phyloP scores from a whole-genome alignment of 257 asterid species.

The Verbascum thapsus region DNA sequence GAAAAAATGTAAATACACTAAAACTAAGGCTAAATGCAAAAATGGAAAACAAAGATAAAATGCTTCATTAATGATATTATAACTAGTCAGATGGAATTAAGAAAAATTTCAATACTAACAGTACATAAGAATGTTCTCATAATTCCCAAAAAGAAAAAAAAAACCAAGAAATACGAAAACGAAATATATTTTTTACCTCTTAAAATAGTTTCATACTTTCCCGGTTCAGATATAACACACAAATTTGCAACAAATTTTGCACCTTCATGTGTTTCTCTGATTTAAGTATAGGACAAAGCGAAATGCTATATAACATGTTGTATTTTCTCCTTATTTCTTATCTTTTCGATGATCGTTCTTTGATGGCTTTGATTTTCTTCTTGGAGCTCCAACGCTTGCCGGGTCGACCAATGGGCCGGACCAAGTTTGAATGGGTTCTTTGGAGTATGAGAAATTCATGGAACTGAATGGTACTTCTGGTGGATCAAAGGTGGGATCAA shows the following conservation, averaged over 20 bases:
- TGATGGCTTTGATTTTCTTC: slow-evolving; percentile 56
- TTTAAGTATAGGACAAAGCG: slow-evolving; percentile 1
- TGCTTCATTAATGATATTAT: slow-evolving; percentile 1
- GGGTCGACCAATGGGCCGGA: slow-evolving; percentile 80
- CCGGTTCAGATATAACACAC: slow-evolving; percentile 34
- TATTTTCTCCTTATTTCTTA: slow-evolving; percentile 48
- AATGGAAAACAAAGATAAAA: not conserved
- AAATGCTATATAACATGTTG: slow-evolving; percentile 37
- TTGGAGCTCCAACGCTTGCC: slow-evolving; percentile 41
- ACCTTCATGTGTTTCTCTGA: slow-evolving; percentile 33
- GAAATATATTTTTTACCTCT: slow-evolving; percentile 30
- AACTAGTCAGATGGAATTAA: not conserved
- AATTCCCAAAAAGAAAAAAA: slow-evolving; percentile 20
- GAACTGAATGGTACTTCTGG: slow-evolving; percentile 77
- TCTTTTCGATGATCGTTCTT: slow-evolving; percentile 52
- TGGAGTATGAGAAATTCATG: slow-evolving; percentile 67
- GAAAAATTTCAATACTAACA: not conserved
- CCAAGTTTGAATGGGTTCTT: slow-evolving; percentile 84
- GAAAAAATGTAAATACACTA: too few relatives aligned
- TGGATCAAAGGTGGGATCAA: slow-evolving; percentile 57
- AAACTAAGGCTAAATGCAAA: not conserved
- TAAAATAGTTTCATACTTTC: slow-evolving; percentile 23
- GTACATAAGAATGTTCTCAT: slow-evolving; percentile 7
- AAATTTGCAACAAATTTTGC: slow-evolving; percentile 26
- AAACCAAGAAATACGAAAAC: too few relatives aligned